Conservation (phyloP, 352 stramenopile species). For the Globisporangium solare region DNA sequence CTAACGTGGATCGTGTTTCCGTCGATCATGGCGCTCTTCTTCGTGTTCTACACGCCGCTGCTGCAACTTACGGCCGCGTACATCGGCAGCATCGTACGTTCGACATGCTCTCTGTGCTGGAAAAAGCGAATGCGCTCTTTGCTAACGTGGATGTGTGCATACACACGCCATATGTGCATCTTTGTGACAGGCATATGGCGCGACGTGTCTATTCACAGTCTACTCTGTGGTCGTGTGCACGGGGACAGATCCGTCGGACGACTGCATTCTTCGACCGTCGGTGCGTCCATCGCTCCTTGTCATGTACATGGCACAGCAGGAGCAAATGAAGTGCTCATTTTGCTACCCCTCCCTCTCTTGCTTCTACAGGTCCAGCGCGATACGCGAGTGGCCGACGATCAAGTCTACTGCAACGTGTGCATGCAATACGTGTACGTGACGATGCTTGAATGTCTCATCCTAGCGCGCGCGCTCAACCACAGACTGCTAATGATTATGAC, state of each 20-base stretch:
- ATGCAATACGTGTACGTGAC: conserved; percentile 81
- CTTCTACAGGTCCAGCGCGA: conserved; percentile 11
- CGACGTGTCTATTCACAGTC: conserved; percentile 46
- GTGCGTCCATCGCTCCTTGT: conserved; percentile 22
- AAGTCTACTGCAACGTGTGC: conserved; percentile 87
- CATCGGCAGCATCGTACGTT: conserved; percentile 36
- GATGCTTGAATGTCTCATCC: not conserved
- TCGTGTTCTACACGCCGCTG: conserved; percentile 75
- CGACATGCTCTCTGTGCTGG: too few species aligned
- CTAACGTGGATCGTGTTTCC: conserved; percentile 83
- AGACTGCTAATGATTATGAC: not conserved
- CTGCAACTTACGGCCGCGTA: conserved; percentile 44
- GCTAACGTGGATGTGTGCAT: not conserved
- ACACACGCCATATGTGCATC: conserved; percentile 8
- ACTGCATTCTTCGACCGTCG: conserved; percentile 59
- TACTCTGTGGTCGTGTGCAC: conserved; percentile 57
- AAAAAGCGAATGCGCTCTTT: too few species aligned
- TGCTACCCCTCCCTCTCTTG: too few species aligned
- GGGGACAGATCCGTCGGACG: conserved; percentile 70
- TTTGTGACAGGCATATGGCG: conserved; percentile 28
- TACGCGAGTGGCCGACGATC: conserved; percentile 26
- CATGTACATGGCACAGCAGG: not conserved
- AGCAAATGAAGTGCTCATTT: too few species aligned
- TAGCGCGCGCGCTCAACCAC: not conserved
- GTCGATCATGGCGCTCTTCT: conserved; percentile 74